Percentiles rank a stretch among this genome's conserved stretches.
Evolutionary conservation across 2,329 filamentous ascomycete genomes (phyloP).

Genomic region (Diaporthe destruens): DNA sequence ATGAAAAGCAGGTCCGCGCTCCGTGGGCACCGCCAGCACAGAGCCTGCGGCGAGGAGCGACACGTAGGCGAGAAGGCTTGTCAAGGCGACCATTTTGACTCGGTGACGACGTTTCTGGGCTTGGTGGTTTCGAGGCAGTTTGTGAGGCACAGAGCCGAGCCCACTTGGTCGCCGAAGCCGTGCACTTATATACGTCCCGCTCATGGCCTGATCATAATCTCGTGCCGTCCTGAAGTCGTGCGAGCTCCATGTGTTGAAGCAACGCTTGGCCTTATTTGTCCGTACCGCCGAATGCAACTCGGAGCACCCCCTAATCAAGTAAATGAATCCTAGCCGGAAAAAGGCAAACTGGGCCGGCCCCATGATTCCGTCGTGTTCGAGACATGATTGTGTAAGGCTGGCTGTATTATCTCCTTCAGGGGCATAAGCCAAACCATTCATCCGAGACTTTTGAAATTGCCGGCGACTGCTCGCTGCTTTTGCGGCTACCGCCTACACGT

Average conservation of each 20-base stretch:
- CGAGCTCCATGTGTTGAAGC: background rate
- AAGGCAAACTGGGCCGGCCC: background rate
- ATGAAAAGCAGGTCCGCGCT: slow-evolving; percentile 19
- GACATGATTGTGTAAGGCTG: slow-evolving; percentile 5
- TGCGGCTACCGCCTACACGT: background rate
- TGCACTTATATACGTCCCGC: slow-evolving; percentile 12
- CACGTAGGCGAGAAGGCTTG: background rate
- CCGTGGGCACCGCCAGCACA: slow-evolving; percentile 19
- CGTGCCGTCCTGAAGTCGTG: background rate
- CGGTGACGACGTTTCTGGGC: background rate
- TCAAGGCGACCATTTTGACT: slow-evolving; percentile 20
- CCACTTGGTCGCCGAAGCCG: background rate
- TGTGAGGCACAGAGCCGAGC: background rate
- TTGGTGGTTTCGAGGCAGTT: background rate
- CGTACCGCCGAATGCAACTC: slow-evolving; percentile 28
- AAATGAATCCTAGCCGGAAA: slow-evolving; percentile 27
- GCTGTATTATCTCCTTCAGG: slow-evolving; percentile 5
- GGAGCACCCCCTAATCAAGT: slow-evolving; percentile 3
- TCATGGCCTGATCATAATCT: background rate
- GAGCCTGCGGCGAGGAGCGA: slow-evolving; percentile 1
- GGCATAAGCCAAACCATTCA: slow-evolving; percentile 1
- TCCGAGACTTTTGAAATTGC: slow-evolving; percentile 1
- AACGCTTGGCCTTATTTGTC: background rate
- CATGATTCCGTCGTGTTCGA: slow-evolving; percentile 16
- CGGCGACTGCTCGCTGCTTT: slow-evolving; percentile 4